These are phyloP conservation scores for Linnemannia hyalina DNA, from an alignment of 192 early-diverging fungal species.

Conservation along the genomic window DNA sequence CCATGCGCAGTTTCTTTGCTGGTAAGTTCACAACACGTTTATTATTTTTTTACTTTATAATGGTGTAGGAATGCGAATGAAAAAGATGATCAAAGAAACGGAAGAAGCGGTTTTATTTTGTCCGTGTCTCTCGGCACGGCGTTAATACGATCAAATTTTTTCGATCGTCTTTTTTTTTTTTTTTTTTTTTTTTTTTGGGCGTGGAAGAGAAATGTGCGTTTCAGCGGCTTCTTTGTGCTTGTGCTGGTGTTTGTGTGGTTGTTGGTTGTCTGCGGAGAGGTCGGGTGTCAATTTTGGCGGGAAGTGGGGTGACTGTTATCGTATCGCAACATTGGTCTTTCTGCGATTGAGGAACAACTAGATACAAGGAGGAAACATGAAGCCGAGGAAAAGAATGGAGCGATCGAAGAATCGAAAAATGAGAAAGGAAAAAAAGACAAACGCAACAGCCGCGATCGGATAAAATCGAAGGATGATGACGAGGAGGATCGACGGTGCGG, in stretches of 20 bases:
- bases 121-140: neutral
- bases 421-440: neutral
- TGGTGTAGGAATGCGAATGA: neutral
- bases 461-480: neutral
- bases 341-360: neutral
- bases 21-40: conserved; percentile 8
- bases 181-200: neutral
- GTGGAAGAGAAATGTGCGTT: neutral
- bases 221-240: too few species aligned
- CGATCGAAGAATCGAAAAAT: neutral
- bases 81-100: neutral
- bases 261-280: neutral
- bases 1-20: conserved; percentile 51
- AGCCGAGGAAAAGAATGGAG: neutral
- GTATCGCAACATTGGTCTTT: neutral
- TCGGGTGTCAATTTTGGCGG: neutral
- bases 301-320: neutral
- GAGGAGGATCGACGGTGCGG: neutral
- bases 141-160: neutral
- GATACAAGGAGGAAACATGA: neutral
- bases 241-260: neutral
- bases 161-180: neutral
- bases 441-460: neutral
- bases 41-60: neutral
- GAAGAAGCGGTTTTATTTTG: conserved; percentile 6